Evolutionary conservation across 169 alveolate genomes (phyloP), one percentile per base, ranked within the genome.

Genomic region (Besnoitia besnoiti): DNA sequence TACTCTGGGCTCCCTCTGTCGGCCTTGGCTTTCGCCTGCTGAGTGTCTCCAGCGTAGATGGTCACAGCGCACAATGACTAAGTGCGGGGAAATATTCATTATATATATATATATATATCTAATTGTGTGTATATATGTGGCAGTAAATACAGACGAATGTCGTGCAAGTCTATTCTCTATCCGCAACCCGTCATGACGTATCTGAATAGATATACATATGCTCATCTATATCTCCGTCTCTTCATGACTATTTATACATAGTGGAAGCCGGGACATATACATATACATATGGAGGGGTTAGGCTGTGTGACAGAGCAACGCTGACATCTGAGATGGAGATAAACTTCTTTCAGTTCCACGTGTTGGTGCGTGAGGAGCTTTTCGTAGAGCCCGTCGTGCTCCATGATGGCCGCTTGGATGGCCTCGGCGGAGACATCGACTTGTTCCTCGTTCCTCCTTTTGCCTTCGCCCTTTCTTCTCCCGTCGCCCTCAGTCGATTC

Each of bases 331-430:
- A 67, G 80, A 7, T 35, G 44, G 0, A 33, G 46, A 16, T 67
- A 35, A 1, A 67, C 80, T 5, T 67, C 80, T n/a, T 16, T 1
- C 47, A 67, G 44, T 24, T 14, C 80, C n/a, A 67, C 80, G 44
- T 16, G 7, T 42, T 67, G 80, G 80, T 67, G 80, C 39, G 80
- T 67, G 10, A 67, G 80, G 30, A 67, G 21, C 44, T 35, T 67
- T 67, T 67, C 80, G 44, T 67, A 67, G 39, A 67, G 44, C 44
- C n/a, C 21, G 10, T 67, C 80, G 44, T 67, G 46, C 21, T 67
- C 80, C 80, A 67, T n/a, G 80, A 67, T 67, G 42, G 80, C 80
- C 1, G 44, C 80, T 35, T 67, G 80, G 12, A 67, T 33, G 44
- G 39, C 80, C n/a, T 67, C 80, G 19, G 39, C 80, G 10, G 80